Conservation (phyloP, 1,139 yeast genomes). For the Lodderomyces pseudojiufengensis region DNA sequence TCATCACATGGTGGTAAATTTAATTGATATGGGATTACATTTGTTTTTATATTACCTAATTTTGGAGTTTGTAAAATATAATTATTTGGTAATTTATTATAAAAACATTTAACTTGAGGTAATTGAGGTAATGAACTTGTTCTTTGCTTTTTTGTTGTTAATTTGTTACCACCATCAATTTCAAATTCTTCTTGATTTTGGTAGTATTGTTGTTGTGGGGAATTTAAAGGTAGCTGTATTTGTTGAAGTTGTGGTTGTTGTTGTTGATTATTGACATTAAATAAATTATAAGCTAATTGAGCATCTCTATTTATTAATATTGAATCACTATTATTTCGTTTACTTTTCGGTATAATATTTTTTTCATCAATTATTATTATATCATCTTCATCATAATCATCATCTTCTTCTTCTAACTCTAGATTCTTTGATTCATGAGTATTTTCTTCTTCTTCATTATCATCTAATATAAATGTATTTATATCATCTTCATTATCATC, state of each 20-base stretch:
- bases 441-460: conserved; percentile 4
- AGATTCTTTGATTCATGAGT: neutral
- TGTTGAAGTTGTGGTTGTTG: too few species aligned
- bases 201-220: neutral
- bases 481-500: conserved; percentile 6
- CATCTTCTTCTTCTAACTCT: conserved; percentile 3
- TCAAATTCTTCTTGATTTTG: conserved; percentile 10
- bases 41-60: conserved; percentile 42
- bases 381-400: conserved; percentile 16
- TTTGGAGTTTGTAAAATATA: conserved; percentile 39
- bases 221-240: conserved; percentile 1
- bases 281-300: conserved; percentile 43
- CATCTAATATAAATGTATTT: conserved; percentile 6
- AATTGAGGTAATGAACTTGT: conserved; percentile 72
- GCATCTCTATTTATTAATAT: conserved; percentile 39
- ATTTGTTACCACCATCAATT: conserved; percentile 10
- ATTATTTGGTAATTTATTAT: conserved; percentile 37
- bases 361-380: conserved; percentile 37
- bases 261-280: conserved; percentile 29
- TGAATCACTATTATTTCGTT: conserved; percentile 39
- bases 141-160: conserved; percentile 47
- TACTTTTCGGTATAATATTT: conserved; percentile 25
- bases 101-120: conserved; percentile 50
- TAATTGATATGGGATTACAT: conserved; percentile 37
- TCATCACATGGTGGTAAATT: conserved; percentile 58